phyloP scores from a whole-genome alignment of 352 stramenopile species.

The Pythium rhizo-oryzae region DNA sequence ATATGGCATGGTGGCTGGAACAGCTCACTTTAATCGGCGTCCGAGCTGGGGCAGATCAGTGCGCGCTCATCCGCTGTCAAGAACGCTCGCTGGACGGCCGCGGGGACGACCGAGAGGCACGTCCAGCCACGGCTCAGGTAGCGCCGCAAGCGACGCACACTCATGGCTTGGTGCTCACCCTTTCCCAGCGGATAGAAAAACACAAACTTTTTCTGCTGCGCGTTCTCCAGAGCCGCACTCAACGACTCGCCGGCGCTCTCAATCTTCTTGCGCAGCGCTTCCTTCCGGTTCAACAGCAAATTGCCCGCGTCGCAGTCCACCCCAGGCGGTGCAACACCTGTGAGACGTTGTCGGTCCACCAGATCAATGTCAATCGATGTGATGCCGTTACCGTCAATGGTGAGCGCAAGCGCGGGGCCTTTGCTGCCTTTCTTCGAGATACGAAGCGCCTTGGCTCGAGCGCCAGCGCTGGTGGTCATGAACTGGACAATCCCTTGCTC shows the following conservation, averaged over 20 bases:
- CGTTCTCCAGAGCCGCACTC: slow-evolving; percentile 11
- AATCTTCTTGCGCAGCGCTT: slow-evolving; percentile 26
- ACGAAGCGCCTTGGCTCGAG: background rate
- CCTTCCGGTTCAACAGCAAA: slow-evolving; percentile 22
- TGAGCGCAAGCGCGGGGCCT: slow-evolving; percentile 17
- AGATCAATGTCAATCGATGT: slow-evolving; percentile 29
- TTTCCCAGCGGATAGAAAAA: slow-evolving; percentile 26
- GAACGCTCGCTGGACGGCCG: background rate
- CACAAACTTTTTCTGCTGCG: slow-evolving; percentile 23
- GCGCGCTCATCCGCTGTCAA: slow-evolving; percentile 12
- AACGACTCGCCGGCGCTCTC: slow-evolving; percentile 16
- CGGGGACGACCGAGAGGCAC: slow-evolving; percentile 23
- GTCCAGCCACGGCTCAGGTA: slow-evolving; percentile 35
- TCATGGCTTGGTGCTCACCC: slow-evolving; percentile 9
- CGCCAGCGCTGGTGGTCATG: background rate
- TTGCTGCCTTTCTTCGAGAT: slow-evolving; percentile 20
- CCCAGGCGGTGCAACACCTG: slow-evolving; percentile 12
- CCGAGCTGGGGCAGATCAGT: slow-evolving; percentile 2
- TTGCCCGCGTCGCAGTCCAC: slow-evolving; percentile 34
- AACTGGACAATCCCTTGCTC: slow-evolving; percentile 6
- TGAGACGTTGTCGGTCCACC: slow-evolving; percentile 15
- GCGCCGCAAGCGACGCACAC: slow-evolving; percentile 16
- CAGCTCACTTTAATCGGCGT: background rate
- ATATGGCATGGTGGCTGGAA: background rate
- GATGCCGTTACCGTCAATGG: background rate